Conservation (phyloP, 306 rosid species). For the Mucuna pruriens region DNA sequence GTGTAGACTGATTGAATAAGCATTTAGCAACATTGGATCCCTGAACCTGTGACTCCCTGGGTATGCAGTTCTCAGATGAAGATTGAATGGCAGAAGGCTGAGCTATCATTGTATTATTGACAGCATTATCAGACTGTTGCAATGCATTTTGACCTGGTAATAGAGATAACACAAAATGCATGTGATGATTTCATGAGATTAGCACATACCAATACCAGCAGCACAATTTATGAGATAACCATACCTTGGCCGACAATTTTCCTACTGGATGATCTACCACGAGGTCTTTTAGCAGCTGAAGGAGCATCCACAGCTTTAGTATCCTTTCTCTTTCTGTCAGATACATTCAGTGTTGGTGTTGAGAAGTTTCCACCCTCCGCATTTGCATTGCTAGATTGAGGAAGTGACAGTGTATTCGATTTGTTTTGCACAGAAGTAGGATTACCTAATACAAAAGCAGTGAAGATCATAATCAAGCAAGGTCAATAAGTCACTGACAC, state of each 20-base stretch:
- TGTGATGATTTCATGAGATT: background rate
- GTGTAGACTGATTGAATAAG: constrained; percentile 68
- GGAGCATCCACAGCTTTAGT: constrained; percentile 47
- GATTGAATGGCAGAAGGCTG: constrained; percentile 53
- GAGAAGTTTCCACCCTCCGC: constrained; percentile 47
- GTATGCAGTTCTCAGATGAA: constrained; percentile 44
- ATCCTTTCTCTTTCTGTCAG: constrained; percentile 69
- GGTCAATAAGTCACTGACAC: background rate
- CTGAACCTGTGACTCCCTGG: constrained; percentile 46
- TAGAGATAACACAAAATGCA: constrained; percentile 10
- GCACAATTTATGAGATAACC: background rate
- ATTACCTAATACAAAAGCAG: constrained; percentile 43
- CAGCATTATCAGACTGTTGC: constrained; percentile 43
- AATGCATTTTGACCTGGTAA: constrained; percentile 45
- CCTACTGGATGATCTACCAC: constrained; percentile 48
- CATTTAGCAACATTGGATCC: constrained; percentile 79
- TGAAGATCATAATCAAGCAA: background rate
- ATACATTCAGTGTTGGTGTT: constrained; percentile 42
- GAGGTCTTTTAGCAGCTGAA: constrained; percentile 59
- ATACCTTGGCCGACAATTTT: constrained; percentile 54
- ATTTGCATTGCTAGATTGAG: constrained; percentile 53
- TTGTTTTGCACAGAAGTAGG: constrained; percentile 39
- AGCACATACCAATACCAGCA: background rate
- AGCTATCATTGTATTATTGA: constrained; percentile 40
- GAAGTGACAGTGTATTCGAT: constrained; percentile 33